Percentiles rank a stretch among this genome's conserved stretches.
These are phyloP conservation scores for Nicotiana tomentosiformis DNA, from an alignment of 257 asterid species.

Conservation along the genomic window DNA sequence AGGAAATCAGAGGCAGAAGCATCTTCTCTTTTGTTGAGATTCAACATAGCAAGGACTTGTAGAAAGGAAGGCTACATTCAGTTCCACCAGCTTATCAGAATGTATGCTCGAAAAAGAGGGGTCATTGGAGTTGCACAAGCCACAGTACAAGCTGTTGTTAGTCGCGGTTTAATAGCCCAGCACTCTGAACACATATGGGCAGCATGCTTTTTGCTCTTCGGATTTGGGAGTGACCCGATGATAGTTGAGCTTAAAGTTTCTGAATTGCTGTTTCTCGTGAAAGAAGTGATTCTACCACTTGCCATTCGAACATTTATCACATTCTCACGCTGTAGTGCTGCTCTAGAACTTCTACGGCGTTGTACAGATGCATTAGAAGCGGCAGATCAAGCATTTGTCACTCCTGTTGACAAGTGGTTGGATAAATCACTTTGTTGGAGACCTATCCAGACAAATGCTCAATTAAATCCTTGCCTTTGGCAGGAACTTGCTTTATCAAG, in stretches of 20 bases:
- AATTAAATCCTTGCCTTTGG: slow-evolving; percentile 89
- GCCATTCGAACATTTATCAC: slow-evolving; percentile 57
- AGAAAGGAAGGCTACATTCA: slow-evolving; percentile 53
- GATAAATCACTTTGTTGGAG: slow-evolving; percentile 87
- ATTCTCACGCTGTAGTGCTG: slow-evolving; percentile 64
- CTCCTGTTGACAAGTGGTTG: slow-evolving; percentile 84
- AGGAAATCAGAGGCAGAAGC: slow-evolving; percentile 68
- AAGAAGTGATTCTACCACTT: slow-evolving; percentile 62
- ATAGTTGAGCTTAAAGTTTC: slow-evolving; percentile 60
- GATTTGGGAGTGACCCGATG: slow-evolving; percentile 63
- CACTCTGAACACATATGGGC: slow-evolving; percentile 82
- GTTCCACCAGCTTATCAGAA: slow-evolving; percentile 41
- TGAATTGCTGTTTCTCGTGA: slow-evolving; percentile 50
- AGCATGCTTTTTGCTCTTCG: slow-evolving; percentile 61
- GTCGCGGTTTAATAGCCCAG: slow-evolving; percentile 32
- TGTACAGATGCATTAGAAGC: slow-evolving; percentile 82
- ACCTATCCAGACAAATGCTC: slow-evolving; percentile 74
- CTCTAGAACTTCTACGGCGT: slow-evolving; percentile 66
- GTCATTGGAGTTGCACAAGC: slow-evolving; percentile 53
- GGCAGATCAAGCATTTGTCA: slow-evolving; percentile 63
- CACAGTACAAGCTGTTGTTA: slow-evolving; percentile 56
- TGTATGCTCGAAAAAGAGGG: slow-evolving; percentile 58
- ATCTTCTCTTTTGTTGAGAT: slow-evolving; percentile 49
- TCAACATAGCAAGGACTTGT: slow-evolving; percentile 52
- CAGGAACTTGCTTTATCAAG: slow-evolving; percentile 85